Base-by-base conservation (phyloP, 257 asterid genomes). In the Ilex aquifolium region DNA sequence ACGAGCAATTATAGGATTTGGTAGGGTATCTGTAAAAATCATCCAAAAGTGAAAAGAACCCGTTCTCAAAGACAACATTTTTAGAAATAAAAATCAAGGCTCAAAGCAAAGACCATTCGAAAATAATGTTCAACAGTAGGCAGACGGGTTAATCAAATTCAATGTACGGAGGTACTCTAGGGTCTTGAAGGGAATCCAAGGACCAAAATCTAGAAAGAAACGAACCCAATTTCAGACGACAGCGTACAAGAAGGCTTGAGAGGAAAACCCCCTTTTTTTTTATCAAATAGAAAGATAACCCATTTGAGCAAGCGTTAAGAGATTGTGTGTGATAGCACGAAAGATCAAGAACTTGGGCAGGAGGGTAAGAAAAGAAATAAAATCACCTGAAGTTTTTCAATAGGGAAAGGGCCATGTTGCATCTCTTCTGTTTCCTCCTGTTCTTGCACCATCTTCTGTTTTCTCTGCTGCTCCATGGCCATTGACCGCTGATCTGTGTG, bases 321-420 rank as follows among this genome's bases (percentile, higher is more conserved):
- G 10, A 61, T 7, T 59, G 57, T 52, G 29, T n/a, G 29, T 31
- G 50, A 61, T 56, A 69, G 48, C 63, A 53, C 39, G 4, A 14
- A 15, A 21, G 32, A 50, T 3, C 14, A 59, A 54, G n/a, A 7
- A 36, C 51, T 64, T 27, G 4, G 36, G 36, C 29, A 56, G 32
- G 56, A 50, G 21, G 56, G 21, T 50, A 4, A 4, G 57, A 53
- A 60, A 39, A 17, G 53, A 21, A 52, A 10, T 21, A 3, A 15
- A 42, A 52, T 56, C 15, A 90, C 95, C 95, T 87, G 97, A 61
- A 87, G 95, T 69, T 85, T 90, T 67, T 90, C 95, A 59, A 90
- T 65, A 10, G 95, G 97, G 51, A 72, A 80, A 69, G 97, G 97
- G 55, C 95, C 95, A 6, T 85, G 88, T 66, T 84, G 95, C 64